phyloP scores from a whole-genome alignment of 164 flowering plant species.

The Sedum album region DNA sequence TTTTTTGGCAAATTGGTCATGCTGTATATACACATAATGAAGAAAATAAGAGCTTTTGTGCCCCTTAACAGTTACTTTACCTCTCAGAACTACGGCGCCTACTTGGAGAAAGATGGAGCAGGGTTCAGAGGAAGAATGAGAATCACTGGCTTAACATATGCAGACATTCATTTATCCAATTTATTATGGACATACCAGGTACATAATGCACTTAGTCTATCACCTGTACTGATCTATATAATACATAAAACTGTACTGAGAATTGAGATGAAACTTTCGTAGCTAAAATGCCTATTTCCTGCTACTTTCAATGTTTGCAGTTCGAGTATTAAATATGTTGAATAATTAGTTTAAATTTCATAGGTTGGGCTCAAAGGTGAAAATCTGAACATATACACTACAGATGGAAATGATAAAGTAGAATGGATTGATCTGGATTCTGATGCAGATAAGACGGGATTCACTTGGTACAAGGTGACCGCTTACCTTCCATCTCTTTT shows the following conservation, averaged over 20 bases:
- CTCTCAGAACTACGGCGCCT: slow-evolving; percentile 84
- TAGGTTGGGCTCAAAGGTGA: slow-evolving; percentile 92
- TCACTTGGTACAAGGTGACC: slow-evolving; percentile 86
- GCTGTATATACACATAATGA: background rate
- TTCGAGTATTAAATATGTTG: background rate
- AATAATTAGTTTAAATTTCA: background rate
- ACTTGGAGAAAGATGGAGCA: slow-evolving; percentile 86
- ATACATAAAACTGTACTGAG: background rate
- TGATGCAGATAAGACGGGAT: slow-evolving; percentile 35
- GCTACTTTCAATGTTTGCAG: background rate
- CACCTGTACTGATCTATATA: background rate
- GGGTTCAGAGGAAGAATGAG: slow-evolving; percentile 68
- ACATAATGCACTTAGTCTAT: background rate
- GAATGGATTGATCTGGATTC: slow-evolving; percentile 49
- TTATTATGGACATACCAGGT: slow-evolving; percentile 84
- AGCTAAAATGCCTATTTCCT: too few relatives aligned
- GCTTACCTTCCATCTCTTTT: background rate
- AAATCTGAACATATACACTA: slow-evolving; percentile 34
- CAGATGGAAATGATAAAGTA: slow-evolving; percentile 31
- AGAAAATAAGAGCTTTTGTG: slow-evolving; percentile 2
- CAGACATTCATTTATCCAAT: slow-evolving; percentile 55
- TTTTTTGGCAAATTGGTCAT: background rate
- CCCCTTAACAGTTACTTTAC: slow-evolving; percentile 12
- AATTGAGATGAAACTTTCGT: too few relatives aligned
- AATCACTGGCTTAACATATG: slow-evolving; percentile 53